These are phyloP conservation scores for Stagonosporopsis cucurbitacearum DNA, from an alignment of 2,329 filamentous ascomycete genomes.

Conservation along the genomic window DNA sequence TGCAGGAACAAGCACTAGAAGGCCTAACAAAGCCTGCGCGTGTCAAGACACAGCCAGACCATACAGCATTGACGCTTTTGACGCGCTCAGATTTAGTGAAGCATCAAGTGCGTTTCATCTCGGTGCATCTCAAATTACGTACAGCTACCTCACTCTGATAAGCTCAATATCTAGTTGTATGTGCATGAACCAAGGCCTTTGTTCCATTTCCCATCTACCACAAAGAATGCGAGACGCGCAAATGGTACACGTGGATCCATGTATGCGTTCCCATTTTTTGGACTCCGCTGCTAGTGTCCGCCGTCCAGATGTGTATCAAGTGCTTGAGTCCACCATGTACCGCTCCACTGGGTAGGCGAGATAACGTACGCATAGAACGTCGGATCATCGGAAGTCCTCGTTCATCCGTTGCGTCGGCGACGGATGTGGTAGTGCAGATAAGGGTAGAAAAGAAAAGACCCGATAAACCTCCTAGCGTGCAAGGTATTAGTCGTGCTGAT, in stretches of 20 bases:
- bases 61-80: constrained; percentile 1
- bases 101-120: neutral
- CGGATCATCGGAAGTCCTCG: neutral
- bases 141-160: neutral
- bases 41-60: neutral
- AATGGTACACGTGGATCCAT: neutral
- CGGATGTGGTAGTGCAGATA: neutral
- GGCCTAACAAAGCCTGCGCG: neutral
- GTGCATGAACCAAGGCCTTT: neutral
- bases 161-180: neutral
- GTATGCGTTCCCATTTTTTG: constrained; percentile 2
- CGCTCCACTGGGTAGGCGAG: neutral
- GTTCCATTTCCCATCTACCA: neutral
- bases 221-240: neutral
- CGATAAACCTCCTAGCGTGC: neutral
- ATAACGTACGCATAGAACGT: neutral
- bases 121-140: neutral
- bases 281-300: constrained; percentile 11
- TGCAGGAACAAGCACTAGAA: neutral
- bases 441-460: neutral
- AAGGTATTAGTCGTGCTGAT: neutral
- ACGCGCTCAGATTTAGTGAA: constrained; percentile 6
- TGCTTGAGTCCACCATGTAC: constrained; percentile 5
- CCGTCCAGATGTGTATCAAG: neutral
- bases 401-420: neutral